phyloP scores from a whole-genome alignment of 257 asterid species.

The Ajuga chamaepitys region DNA sequence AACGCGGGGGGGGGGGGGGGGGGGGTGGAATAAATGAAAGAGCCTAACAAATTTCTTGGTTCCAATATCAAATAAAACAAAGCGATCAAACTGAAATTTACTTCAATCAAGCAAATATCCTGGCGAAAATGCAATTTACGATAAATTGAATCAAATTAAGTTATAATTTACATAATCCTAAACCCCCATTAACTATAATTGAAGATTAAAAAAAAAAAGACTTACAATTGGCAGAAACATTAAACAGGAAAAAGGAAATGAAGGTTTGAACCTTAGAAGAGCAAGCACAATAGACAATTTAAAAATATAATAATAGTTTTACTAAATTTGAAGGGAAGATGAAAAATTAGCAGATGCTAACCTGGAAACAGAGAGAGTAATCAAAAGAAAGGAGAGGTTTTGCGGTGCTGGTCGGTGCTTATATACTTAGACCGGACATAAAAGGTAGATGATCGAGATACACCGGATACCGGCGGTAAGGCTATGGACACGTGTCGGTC shows the following conservation, averaged over 20 bases:
- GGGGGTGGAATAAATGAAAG: neutral
- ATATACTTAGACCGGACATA: slow-evolving; percentile 57
- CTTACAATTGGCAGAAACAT: slow-evolving; percentile 1
- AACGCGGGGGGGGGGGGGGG: too few species aligned
- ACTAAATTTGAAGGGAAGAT: neutral
- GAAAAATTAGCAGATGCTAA: slow-evolving; percentile 20
- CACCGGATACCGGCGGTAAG: slow-evolving; percentile 36
- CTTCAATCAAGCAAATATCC: slow-evolving; percentile 13
- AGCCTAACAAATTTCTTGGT: slow-evolving; percentile 8
- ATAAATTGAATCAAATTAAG: slow-evolving; percentile 13
- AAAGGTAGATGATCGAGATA: slow-evolving; percentile 26
- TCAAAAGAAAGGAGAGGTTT: slow-evolving; percentile 5
- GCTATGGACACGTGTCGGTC: slow-evolving; percentile 27
- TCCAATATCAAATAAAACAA: slow-evolving; percentile 5
- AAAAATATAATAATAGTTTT: neutral
- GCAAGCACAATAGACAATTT: neutral
- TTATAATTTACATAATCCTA: slow-evolving; percentile 6
- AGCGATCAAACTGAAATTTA: slow-evolving; percentile 31
- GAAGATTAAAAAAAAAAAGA: slow-evolving; percentile 25
- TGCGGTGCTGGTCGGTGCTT: slow-evolving; percentile 24
- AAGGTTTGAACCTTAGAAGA: neutral
- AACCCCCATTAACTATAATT: slow-evolving; percentile 13
- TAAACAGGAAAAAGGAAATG: neutral
- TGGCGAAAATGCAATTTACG: neutral
- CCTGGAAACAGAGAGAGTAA: slow-evolving; percentile 35